Percentiles rank a stretch among this genome's conserved stretches.
These are phyloP conservation scores for Paraphoma sp. DNA, from an alignment of 2,329 filamentous ascomycete species.

Conservation along the genomic window DNA sequence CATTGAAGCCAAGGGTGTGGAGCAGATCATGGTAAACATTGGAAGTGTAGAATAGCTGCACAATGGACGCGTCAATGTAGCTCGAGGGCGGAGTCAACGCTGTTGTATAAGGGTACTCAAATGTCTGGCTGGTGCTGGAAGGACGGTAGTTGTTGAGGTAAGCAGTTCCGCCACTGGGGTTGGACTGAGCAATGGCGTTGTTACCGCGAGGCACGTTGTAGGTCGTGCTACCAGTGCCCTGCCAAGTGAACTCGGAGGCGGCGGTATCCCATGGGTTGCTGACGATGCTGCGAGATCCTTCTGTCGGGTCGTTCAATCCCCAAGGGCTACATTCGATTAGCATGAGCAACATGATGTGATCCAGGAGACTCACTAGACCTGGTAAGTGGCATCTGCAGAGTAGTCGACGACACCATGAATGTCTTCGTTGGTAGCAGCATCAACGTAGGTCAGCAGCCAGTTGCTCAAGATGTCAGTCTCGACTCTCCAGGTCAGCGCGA, in stretches of 20 bases:
- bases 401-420: slow-evolving; percentile 65
- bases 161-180: slow-evolving; percentile 50
- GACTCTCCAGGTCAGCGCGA: slow-evolving; percentile 63
- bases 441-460: slow-evolving; percentile 66
- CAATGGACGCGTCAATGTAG: slow-evolving; percentile 63
- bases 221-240: slow-evolving; percentile 31
- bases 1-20: slow-evolving; percentile 64
- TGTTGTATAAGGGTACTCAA: slow-evolving; percentile 43
- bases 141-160: slow-evolving; percentile 62
- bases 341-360: neutral
- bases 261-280: slow-evolving; percentile 57
- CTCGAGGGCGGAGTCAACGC: slow-evolving; percentile 25
- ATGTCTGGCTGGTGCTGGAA: slow-evolving; percentile 49
- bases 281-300: slow-evolving; percentile 54
- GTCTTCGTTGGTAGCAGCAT: slow-evolving; percentile 55
- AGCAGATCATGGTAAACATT: slow-evolving; percentile 68
- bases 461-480: slow-evolving; percentile 65
- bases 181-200: slow-evolving; percentile 63
- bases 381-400: slow-evolving; percentile 61
- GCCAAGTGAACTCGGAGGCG: slow-evolving; percentile 59
- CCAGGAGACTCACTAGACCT: slow-evolving; percentile 56
- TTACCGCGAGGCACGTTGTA: slow-evolving; percentile 65
- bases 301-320: slow-evolving; percentile 62
- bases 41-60: slow-evolving; percentile 67
- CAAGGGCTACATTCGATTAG: slow-evolving; percentile 44